A percentile compares a stretch with the other conserved stretches of the same genome.
These are phyloP conservation scores for Pseudogymnoascus destructans DNA, from an alignment of 2,329 filamentous ascomycete species.

Conservation along the genomic window DNA sequence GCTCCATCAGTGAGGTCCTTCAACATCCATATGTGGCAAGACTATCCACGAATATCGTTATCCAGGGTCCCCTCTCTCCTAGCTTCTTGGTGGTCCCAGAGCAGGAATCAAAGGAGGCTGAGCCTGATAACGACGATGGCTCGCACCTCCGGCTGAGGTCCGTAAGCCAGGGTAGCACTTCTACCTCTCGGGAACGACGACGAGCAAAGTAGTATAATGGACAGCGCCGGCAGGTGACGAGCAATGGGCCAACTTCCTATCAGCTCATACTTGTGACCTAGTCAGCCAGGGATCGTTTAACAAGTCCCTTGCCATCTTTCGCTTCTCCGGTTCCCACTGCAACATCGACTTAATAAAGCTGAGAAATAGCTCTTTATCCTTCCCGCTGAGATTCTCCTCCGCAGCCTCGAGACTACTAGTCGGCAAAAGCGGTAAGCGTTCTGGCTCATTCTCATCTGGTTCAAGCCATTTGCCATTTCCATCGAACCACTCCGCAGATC, in stretches of 20 bases:
- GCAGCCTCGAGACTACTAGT: slow-evolving; percentile 14
- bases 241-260: too few relatives aligned
- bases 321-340: slow-evolving; percentile 16
- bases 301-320: slow-evolving; percentile 14
- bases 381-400: slow-evolving; percentile 14
- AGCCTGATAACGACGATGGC: not conserved
- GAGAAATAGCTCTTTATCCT: slow-evolving; percentile 15
- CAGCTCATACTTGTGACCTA: not conserved
- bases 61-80: not conserved
- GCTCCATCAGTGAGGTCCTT: not conserved
- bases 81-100: not conserved
- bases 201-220: not conserved
- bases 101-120: not conserved
- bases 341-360: slow-evolving; percentile 15
- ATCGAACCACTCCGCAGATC: slow-evolving; percentile 14
- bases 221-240: not conserved
- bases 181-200: not conserved
- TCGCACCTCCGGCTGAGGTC: not conserved
- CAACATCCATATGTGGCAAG: not conserved
- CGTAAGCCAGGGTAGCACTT: not conserved
- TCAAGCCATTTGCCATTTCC: slow-evolving; percentile 14
- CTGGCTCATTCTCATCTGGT: slow-evolving; percentile 13
- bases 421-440: slow-evolving; percentile 14
- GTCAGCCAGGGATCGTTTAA: slow-evolving; percentile 14
- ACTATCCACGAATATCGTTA: not conserved